Evolutionary conservation across 805 yeast species (phyloP).

Genomic region (Metschnikowia aberdeeniae): DNA sequence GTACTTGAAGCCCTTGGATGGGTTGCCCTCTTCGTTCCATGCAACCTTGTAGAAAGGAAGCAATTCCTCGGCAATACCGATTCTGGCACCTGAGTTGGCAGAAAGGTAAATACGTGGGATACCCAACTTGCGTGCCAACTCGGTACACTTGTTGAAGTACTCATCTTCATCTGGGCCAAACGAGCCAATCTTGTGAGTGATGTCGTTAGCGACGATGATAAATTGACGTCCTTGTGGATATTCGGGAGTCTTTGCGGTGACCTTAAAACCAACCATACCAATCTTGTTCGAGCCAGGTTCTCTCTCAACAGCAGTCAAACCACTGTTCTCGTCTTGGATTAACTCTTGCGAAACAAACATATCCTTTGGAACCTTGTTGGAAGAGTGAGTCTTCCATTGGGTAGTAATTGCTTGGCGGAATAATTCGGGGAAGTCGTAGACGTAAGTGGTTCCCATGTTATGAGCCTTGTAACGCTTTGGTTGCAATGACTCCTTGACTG

Average conservation of each 20-base stretch:
- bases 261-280: conserved; percentile 97
- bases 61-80: conserved; percentile 96
- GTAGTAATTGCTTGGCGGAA: conserved; percentile 88
- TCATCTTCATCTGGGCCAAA: conserved; percentile 96
- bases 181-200: conserved; percentile 96
- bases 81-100: conserved; percentile 99
- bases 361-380: conserved; percentile 65
- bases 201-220: conserved; percentile 92
- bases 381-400: conserved; percentile 72
- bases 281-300: conserved; percentile 94
- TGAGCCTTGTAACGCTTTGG: conserved; percentile 99
- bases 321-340: conserved; percentile 75
- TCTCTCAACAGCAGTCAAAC: conserved; percentile 81
- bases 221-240: conserved; percentile 95
- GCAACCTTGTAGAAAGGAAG: conserved; percentile 85
- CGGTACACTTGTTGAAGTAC: conserved; percentile 89
- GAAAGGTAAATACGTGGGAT: conserved; percentile 93
- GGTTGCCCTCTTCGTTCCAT: conserved; percentile 78
- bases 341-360: conserved; percentile 77
- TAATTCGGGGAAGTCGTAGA: conserved; percentile 97
- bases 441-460: conserved; percentile 96
- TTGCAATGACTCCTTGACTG: conserved; percentile 96
- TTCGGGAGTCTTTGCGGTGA: conserved; percentile 91
- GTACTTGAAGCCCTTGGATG: conserved; percentile 85
- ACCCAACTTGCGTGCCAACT: conserved; percentile 83